Conservation (phyloP, 1,284 basidiomycete species). For the Naganishia liquefaciens region DNA sequence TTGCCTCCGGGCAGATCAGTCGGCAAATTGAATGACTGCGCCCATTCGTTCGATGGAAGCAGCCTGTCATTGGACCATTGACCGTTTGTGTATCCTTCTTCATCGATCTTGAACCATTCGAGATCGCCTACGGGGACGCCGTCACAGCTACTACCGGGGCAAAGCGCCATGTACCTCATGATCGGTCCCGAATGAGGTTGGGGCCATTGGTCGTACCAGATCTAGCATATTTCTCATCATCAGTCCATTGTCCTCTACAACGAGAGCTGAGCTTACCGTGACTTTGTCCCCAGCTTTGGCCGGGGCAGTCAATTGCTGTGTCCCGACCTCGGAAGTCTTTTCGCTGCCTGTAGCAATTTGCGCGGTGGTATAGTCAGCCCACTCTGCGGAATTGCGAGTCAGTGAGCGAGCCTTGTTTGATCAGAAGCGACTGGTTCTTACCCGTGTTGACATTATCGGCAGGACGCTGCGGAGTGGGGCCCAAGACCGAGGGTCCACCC, state of each 20-base stretch:
- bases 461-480: conserved; percentile 4
- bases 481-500: neutral
- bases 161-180: conserved; percentile 38
- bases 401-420: no score
- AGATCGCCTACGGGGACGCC: conserved; percentile 38
- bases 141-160: conserved; percentile 35
- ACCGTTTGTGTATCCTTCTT: conserved; percentile 35
- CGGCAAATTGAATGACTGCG: conserved; percentile 38
- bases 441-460: conserved; percentile 17
- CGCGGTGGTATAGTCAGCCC: conserved; percentile 34
- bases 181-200: conserved; percentile 33
- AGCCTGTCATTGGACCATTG: conserved; percentile 36
- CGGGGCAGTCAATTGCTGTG: neutral
- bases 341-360: conserved; percentile 39
- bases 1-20: conserved; percentile 36
- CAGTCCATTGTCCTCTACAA: no score
- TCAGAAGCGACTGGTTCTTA: neutral
- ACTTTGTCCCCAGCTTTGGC: conserved; percentile 18
- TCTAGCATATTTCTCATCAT: neutral
- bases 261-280: neutral
- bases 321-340: neutral
- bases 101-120: conserved; percentile 42
- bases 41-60: conserved; percentile 26
- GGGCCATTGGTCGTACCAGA: conserved; percentile 25
- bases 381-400: conserved; percentile 30